Percentiles rank a stretch among this genome's conserved stretches.
Conservation (phyloP, 2,329 filamentous ascomycete genomes). For the Scedosporium dehoogii region DNA sequence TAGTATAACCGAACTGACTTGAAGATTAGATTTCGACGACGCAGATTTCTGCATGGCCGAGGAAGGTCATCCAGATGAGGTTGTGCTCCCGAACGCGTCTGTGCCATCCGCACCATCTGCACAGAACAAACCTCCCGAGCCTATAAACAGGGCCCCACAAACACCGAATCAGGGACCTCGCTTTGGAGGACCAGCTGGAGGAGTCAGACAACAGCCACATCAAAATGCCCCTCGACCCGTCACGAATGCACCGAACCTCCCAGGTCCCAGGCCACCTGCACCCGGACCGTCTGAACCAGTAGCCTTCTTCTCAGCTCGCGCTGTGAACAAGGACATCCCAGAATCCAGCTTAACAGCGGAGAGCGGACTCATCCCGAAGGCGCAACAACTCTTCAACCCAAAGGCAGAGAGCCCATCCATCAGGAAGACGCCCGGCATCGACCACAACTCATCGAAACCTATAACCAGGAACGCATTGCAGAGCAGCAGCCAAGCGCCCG, state of each 20-base stretch:
- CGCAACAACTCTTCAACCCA: conserved; percentile 57
- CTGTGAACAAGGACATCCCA: conserved; percentile 42
- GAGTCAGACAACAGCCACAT: neutral
- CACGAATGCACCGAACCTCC: conserved; percentile 8
- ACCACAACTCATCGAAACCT: conserved; percentile 69
- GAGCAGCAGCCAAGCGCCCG: conserved; percentile 10
- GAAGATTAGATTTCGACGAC: conserved; percentile 57
- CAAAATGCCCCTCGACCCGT: neutral
- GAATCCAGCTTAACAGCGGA: conserved; percentile 30
- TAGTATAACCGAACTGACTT: neutral
- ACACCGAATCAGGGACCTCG: conserved; percentile 21
- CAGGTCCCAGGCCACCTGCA: conserved; percentile 19
- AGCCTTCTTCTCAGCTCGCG: conserved; percentile 63
- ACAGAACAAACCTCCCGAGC: conserved; percentile 11
- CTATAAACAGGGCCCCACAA: conserved; percentile 18
- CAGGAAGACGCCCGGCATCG: conserved; percentile 77
- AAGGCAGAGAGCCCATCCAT: conserved; percentile 75
- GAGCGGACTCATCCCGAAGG: conserved; percentile 30
- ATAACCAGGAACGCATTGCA: conserved; percentile 28
- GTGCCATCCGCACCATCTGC: conserved; percentile 13
- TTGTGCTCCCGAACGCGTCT: conserved; percentile 29
- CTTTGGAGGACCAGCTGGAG: neutral
- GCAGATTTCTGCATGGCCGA: conserved; percentile 63
- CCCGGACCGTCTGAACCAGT: conserved; percentile 28
- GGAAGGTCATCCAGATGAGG: conserved; percentile 66